Percentiles rank a stretch among this genome's conserved stretches.
These are phyloP conservation scores for Cladosporium austrohemisphaericum DNA, from an alignment of 2,329 filamentous ascomycete genomes.

Conservation along the genomic window DNA sequence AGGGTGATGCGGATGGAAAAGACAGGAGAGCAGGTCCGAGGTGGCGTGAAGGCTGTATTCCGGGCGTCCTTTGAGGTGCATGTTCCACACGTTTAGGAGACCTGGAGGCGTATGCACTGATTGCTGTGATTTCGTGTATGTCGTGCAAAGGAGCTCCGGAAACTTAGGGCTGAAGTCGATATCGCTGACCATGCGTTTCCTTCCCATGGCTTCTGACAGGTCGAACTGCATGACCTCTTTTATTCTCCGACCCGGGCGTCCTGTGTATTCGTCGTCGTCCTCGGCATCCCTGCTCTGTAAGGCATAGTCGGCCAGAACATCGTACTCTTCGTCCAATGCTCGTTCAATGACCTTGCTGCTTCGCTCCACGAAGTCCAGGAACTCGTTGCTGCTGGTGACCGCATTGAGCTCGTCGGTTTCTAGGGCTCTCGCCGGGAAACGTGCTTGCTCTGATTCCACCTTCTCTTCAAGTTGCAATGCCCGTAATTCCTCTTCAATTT, in stretches of 20 bases:
- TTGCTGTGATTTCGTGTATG: conserved; percentile 74
- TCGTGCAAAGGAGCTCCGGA: conserved; percentile 84
- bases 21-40: conserved; percentile 89
- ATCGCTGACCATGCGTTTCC: conserved; percentile 96
- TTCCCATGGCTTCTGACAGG: conserved; percentile 77
- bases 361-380: conserved; percentile 89
- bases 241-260: conserved; percentile 68
- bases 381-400: conserved; percentile 87
- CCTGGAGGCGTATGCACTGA: conserved; percentile 84
- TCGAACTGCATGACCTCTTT: conserved; percentile 92
- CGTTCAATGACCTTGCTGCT: conserved; percentile 97
- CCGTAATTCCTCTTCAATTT: conserved; percentile 89
- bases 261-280: conserved; percentile 66
- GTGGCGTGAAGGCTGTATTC: conserved; percentile 97
- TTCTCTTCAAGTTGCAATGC: conserved; percentile 55
- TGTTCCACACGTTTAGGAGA: conserved; percentile 93
- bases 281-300: conserved; percentile 69
- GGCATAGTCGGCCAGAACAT: conserved; percentile 92
- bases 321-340: conserved; percentile 91
- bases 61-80: conserved; percentile 87
- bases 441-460: conserved; percentile 47
- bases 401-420: conserved; percentile 83
- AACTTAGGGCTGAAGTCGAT: conserved; percentile 92
- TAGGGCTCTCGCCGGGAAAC: conserved; percentile 74
- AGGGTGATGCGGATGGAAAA: conserved; percentile 97